Evolutionary conservation across 192 early-diverging fungal species (phyloP).

Genomic region (Dissophora ornata): DNA sequence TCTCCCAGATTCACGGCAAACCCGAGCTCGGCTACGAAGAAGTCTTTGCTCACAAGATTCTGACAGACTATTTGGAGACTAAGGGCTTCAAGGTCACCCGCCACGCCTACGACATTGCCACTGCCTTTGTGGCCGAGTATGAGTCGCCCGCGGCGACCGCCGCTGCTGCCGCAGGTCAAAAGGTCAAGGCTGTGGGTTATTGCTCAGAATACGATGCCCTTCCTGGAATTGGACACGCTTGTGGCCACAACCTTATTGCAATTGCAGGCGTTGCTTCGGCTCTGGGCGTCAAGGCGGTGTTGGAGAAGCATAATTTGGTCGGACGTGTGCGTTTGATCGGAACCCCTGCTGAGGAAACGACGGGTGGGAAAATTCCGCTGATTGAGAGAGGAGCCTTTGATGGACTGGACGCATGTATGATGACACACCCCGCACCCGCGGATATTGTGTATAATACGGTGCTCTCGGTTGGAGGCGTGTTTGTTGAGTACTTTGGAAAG

Average conservation of each 20-base stretch:
- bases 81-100: slow-evolving; percentile 64
- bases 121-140: slow-evolving; percentile 74
- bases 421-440: slow-evolving; percentile 78
- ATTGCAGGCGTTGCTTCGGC: slow-evolving; percentile 74
- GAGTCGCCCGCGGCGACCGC: slow-evolving; percentile 22
- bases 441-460: slow-evolving; percentile 61
- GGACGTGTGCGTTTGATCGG: slow-evolving; percentile 79
- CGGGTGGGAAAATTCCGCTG: slow-evolving; percentile 80
- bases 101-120: slow-evolving; percentile 61
- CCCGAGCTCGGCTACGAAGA: slow-evolving; percentile 71
- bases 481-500: slow-evolving; percentile 77
- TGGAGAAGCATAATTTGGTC: slow-evolving; percentile 56
- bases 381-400: slow-evolving; percentile 77
- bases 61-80: slow-evolving; percentile 66
- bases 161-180: slow-evolving; percentile 31
- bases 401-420: slow-evolving; percentile 77
- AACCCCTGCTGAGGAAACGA: slow-evolving; percentile 79
- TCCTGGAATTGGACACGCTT: slow-evolving; percentile 72
- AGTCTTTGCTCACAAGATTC: slow-evolving; percentile 62
- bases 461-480: slow-evolving; percentile 55
- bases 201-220: slow-evolving; percentile 76
- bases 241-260: slow-evolving; percentile 82
- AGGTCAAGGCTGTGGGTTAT: slow-evolving; percentile 63
- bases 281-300: slow-evolving; percentile 54
- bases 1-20: slow-evolving; percentile 64